Evolutionary conservation across 2,329 filamentous ascomycete genomes (phyloP).

Genomic region (Didymella pomorum): DNA sequence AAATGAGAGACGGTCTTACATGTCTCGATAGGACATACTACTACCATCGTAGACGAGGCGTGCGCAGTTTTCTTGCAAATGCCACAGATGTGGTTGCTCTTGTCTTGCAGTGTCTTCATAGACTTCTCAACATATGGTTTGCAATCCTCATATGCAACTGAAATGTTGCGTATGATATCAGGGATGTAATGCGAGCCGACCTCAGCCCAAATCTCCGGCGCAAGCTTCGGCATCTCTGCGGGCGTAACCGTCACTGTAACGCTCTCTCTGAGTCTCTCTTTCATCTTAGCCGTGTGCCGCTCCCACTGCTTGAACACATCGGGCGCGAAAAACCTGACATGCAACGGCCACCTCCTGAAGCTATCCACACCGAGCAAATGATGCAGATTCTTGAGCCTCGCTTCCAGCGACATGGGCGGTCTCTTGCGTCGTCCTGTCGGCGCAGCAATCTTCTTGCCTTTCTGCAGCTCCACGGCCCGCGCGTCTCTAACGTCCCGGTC

Average conservation of each 20-base stretch:
- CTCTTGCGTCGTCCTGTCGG: slow-evolving; percentile 54
- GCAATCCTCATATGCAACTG: slow-evolving; percentile 61
- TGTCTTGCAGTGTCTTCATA: slow-evolving; percentile 37
- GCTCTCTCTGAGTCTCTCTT: slow-evolving; percentile 35
- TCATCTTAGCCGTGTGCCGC: slow-evolving; percentile 52
- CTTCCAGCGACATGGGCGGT: slow-evolving; percentile 68
- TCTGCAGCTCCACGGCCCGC: slow-evolving; percentile 46
- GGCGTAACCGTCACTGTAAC: slow-evolving; percentile 44
- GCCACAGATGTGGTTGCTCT: slow-evolving; percentile 50
- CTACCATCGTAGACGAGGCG: slow-evolving; percentile 51
- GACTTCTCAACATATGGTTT: slow-evolving; percentile 63
- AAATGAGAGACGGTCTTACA: slow-evolving; percentile 64
- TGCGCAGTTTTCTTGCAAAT: slow-evolving; percentile 58
- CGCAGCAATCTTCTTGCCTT: slow-evolving; percentile 37
- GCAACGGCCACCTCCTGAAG: slow-evolving; percentile 84
- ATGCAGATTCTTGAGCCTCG: slow-evolving; percentile 81
- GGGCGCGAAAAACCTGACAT: slow-evolving; percentile 76
- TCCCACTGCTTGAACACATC: slow-evolving; percentile 77
- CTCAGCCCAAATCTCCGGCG: slow-evolving; percentile 30
- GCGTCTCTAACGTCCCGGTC: slow-evolving; percentile 53
- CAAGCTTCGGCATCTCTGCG: slow-evolving; percentile 34
- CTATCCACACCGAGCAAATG: slow-evolving; percentile 79
- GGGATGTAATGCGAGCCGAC: slow-evolving; percentile 39
- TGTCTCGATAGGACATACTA: slow-evolving; percentile 60
- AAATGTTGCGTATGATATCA: slow-evolving; percentile 52